Evolutionary conservation across 306 rosid species (phyloP).

Genomic region (Potentilla sterilis): DNA sequence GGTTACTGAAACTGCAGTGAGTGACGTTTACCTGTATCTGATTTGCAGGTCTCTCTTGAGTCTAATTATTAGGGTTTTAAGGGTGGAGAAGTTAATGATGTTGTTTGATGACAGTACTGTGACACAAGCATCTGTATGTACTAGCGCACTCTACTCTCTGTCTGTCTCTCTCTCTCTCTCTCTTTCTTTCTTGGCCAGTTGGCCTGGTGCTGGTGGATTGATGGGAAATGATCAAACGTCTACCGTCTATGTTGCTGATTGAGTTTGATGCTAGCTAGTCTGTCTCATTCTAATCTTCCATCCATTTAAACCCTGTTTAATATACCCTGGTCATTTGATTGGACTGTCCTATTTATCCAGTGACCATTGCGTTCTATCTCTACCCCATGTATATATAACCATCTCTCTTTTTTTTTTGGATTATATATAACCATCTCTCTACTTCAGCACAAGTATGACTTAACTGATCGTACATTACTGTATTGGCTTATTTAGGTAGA

Average conservation of each 20-base stretch:
- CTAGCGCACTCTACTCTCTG: neutral
- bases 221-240: constrained; percentile 28
- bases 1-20: neutral
- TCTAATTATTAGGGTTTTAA: neutral
- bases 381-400: constrained; percentile 18
- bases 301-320: neutral
- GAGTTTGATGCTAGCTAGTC: constrained; percentile 30
- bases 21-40: neutral
- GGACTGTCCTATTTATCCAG: neutral
- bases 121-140: neutral
- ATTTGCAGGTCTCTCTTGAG: neutral
- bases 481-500: no score
- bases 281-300: constrained; percentile 33
- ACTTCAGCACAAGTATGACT: neutral
- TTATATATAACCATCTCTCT: neutral
- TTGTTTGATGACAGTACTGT: constrained; percentile 1
- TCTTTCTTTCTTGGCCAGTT: neutral
- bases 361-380: neutral
- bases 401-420: neutral
- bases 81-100: neutral
- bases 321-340: constrained; percentile 8
- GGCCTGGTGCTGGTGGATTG: constrained; percentile 16
- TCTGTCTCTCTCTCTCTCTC: neutral
- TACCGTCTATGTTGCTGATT: constrained; percentile 32
- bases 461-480: no score